phyloP scores from a whole-genome alignment of 495 filamentous ascomycete species.

The Tuber umbilicatum region DNA sequence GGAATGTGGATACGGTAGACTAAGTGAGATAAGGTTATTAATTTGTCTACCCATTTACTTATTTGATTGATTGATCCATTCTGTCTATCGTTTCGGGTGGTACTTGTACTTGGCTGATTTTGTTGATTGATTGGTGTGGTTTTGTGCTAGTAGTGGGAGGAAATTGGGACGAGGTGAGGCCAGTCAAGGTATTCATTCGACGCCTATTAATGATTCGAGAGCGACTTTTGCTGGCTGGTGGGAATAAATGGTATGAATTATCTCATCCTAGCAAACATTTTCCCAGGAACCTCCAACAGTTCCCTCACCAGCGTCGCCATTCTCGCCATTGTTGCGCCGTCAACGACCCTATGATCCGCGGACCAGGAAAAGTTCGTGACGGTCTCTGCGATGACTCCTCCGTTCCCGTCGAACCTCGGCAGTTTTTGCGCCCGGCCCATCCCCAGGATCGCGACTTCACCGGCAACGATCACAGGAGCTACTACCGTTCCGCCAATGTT shows the following conservation, averaged over 20 bases:
- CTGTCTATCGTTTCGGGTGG: neutral
- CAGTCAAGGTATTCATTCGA: neutral
- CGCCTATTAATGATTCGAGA: neutral
- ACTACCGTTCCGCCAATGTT: constrained; percentile 91
- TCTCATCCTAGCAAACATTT: constrained; percentile 60
- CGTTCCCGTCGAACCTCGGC: constrained; percentile 58
- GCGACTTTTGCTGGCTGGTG: neutral
- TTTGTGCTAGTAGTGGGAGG: too few relatives aligned
- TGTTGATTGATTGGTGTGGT: neutral
- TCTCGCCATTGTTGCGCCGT: constrained; percentile 87
- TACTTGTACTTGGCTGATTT: neutral
- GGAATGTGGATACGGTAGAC: neutral
- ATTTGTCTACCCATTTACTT: neutral
- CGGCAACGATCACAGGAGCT: constrained; percentile 78
- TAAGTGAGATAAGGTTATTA: neutral
- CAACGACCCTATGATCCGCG: constrained; percentile 89
- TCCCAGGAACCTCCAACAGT: constrained; percentile 74
- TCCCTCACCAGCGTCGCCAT: constrained; percentile 72
- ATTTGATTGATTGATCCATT: neutral
- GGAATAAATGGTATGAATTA: constrained; percentile 25
- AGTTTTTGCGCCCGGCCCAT: constrained; percentile 69
- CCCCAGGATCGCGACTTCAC: constrained; percentile 86
- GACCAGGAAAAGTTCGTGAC: constrained; percentile 90
- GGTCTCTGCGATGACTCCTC: constrained; percentile 55
- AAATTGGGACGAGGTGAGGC: neutral